phyloP scores from a whole-genome alignment of 2,329 filamentous ascomycete species.

The Penicillium freii region DNA sequence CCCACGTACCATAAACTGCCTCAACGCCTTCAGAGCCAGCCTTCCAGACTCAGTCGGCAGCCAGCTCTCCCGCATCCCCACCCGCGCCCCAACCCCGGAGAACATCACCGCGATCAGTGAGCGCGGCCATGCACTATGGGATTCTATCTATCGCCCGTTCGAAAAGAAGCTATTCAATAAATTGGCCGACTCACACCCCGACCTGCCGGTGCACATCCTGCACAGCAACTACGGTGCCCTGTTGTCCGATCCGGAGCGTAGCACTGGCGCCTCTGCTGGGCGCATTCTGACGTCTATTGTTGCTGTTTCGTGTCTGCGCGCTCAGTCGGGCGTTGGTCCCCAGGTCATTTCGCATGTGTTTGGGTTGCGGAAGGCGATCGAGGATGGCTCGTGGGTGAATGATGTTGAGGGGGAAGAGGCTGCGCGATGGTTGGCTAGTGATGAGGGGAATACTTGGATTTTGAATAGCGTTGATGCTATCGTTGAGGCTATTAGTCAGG shows the following conservation, averaged over 20 bases:
- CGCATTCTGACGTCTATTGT: constrained; percentile 70
- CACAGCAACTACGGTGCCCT: constrained; percentile 71
- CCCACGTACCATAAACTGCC: constrained; percentile 78
- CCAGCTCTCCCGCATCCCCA: constrained; percentile 56
- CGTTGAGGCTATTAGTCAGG: constrained; percentile 51
- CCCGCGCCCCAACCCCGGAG: constrained; percentile 52
- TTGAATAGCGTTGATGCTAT: constrained; percentile 61
- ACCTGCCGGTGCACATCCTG: constrained; percentile 77
- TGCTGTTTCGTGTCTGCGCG: constrained; percentile 70
- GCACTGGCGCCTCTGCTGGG: constrained; percentile 56
- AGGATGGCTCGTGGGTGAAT: constrained; percentile 54
- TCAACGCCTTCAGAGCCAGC: constrained; percentile 66
- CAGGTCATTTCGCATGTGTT: constrained; percentile 81
- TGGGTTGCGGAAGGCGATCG: constrained; percentile 71
- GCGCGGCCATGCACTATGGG: constrained; percentile 68
- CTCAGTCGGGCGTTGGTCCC: constrained; percentile 78
- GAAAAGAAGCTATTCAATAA: constrained; percentile 68
- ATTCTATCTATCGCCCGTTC: constrained; percentile 73
- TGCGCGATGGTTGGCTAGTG: constrained; percentile 60
- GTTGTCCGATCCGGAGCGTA: constrained; percentile 61
- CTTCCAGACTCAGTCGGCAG: constrained; percentile 58
- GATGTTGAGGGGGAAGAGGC: constrained; percentile 50
- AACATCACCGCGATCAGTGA: constrained; percentile 56
- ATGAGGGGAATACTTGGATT: constrained; percentile 66
- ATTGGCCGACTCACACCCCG: constrained; percentile 73